A percentile compares a stretch with the other conserved stretches of the same genome.
Evolutionary conservation across 176 grass and related monocot species (phyloP).

Genomic region (Oryza glumipatula): DNA sequence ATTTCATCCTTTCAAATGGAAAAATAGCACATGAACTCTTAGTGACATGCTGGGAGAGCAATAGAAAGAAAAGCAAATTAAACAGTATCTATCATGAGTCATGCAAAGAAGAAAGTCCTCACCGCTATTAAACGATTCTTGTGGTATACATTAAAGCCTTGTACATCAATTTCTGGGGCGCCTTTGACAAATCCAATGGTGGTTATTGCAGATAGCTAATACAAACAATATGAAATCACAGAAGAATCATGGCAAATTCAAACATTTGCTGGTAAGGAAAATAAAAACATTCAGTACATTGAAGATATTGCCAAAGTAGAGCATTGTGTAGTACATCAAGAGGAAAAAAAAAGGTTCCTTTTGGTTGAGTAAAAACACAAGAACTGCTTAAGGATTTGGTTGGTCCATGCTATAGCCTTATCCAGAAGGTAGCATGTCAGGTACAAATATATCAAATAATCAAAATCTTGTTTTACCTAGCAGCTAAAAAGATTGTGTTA

Average conservation of each 20-base stretch:
- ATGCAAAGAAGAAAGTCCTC: conserved; percentile 46
- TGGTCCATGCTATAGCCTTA: conserved; percentile 26
- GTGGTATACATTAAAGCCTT: conserved; percentile 97
- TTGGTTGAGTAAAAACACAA: conserved; percentile 5
- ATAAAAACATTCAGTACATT: conserved; percentile 4
- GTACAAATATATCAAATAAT: conserved; percentile 20
- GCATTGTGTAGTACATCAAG: not conserved
- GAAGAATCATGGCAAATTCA: conserved; percentile 10
- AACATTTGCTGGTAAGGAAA: conserved; percentile 20
- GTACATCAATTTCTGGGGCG: conserved; percentile 86
- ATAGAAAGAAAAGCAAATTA: conserved; percentile 31
- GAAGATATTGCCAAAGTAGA: conserved; percentile 9
- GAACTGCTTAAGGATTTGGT: not conserved
- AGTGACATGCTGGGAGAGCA: not conserved
- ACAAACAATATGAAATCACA: conserved; percentile 36
- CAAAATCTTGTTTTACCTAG: conserved; percentile 28
- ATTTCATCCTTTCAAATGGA: not conserved
- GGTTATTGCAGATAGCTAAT: conserved; percentile 71
- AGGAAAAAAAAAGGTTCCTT: conserved; percentile 1
- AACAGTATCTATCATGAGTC: conserved; percentile 19
- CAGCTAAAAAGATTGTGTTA: conserved; percentile 22
- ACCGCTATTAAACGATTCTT: conserved; percentile 96
- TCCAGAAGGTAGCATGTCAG: conserved; percentile 8
- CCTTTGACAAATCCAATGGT: conserved; percentile 95
- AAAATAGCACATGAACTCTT: not conserved